These are phyloP conservation scores for Triticum turgidum DNA, from an alignment of 176 grass and related monocot species.

Conservation along the genomic window DNA sequence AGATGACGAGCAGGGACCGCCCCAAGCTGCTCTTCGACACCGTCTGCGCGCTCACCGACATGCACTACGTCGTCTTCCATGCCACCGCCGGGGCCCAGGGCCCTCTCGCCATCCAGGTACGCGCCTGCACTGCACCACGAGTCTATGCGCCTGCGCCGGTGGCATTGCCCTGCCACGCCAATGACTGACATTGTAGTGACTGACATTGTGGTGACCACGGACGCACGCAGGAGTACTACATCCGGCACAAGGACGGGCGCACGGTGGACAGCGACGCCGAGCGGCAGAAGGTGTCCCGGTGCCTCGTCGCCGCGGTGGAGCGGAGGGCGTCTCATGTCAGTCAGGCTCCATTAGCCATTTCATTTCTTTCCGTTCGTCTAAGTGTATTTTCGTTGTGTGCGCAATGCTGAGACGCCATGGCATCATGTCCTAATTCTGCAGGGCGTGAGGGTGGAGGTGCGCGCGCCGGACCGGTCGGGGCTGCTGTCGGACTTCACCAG, in stretches of 20 bases:
- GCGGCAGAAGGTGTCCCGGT: conserved; percentile 61
- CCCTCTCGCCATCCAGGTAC: conserved; percentile 62
- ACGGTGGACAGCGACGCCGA: conserved; percentile 51
- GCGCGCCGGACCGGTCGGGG: conserved; percentile 41
- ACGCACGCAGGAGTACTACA: conserved; percentile 61
- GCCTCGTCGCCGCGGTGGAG: conserved; percentile 72
- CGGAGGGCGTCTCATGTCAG: conserved; percentile 57
- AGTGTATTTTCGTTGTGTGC: not conserved
- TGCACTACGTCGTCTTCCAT: conserved; percentile 82
- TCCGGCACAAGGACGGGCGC: conserved; percentile 69
- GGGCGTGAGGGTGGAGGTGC: conserved; percentile 56
- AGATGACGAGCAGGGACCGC: conserved; percentile 59
- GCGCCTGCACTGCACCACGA: not conserved
- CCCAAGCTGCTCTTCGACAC: conserved; percentile 78
- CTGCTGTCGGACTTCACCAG: conserved; percentile 63
- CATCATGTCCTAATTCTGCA: conserved; percentile 14
- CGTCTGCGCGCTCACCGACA: conserved; percentile 76
- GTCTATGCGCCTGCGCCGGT: too few relatives aligned
- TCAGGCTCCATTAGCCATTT: conserved; percentile 11
- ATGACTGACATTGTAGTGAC: not conserved
- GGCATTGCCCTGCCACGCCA: not conserved
- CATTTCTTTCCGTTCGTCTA: not conserved
- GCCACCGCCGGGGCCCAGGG: conserved; percentile 60
- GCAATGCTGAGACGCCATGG: not conserved
- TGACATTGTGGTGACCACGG: not conserved